Conservation (phyloP, 192 early-diverging fungal species). For the Polychytrium aggregatum region DNA sequence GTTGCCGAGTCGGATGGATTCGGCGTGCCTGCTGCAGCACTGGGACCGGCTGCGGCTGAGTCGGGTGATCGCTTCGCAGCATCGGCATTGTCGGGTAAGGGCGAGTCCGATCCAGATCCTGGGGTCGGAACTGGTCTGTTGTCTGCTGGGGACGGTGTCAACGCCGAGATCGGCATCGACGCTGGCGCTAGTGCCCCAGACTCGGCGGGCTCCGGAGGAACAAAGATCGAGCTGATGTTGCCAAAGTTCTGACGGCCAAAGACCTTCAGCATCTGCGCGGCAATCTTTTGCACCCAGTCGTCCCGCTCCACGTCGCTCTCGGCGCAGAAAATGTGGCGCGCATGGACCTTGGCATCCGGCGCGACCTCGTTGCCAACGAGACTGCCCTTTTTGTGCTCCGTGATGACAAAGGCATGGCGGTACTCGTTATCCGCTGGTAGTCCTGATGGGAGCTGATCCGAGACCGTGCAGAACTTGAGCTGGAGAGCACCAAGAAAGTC, state of each 20-base stretch:
- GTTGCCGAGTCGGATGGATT: too few species aligned
- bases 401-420: conserved; percentile 75
- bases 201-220: background rate
- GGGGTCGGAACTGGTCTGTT: too few species aligned
- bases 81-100: too few species aligned
- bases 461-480: conserved; percentile 63
- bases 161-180: background rate
- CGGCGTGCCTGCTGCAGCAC: too few species aligned
- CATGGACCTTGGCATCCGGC: conserved; percentile 43
- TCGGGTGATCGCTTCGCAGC: too few species aligned
- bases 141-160: background rate
- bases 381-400: conserved; percentile 57
- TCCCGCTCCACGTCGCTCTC: conserved; percentile 82
- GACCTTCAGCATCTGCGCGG: conserved; percentile 37
- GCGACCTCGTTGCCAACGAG: conserved; percentile 7
- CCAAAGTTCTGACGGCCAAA: conserved; percentile 10
- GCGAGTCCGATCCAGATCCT: too few species aligned
- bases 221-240: background rate
- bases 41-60: too few species aligned
- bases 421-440: conserved; percentile 48
- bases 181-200: background rate
- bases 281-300: conserved; percentile 74
- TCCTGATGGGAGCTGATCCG: conserved; percentile 18
- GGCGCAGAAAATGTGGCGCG: conserved; percentile 74
- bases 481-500: conserved; percentile 60